Evolutionary conservation across 2,329 filamentous ascomycete species (phyloP).

Genomic region (Endocalyx cinctus): DNA sequence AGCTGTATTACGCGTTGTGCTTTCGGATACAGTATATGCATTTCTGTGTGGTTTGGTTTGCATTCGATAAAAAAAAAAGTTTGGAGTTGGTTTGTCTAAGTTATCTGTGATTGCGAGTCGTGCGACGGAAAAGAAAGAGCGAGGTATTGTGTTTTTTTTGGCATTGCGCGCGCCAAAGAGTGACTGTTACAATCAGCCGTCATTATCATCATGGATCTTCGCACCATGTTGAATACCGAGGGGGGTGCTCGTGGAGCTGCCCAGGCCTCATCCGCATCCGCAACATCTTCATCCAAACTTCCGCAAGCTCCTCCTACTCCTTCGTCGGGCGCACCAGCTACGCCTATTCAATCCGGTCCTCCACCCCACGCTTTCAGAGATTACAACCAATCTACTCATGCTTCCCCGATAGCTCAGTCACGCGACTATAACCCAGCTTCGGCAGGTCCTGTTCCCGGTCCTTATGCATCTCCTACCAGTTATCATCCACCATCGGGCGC

Average conservation of each 20-base stretch:
- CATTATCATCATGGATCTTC: conserved; percentile 24
- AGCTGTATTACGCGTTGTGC: too few species aligned
- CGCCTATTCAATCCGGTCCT: conserved; percentile 34
- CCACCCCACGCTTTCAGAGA: conserved; percentile 47
- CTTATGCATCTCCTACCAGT: conserved; percentile 36
- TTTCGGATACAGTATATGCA: too few species aligned
- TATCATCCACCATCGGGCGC: conserved; percentile 34
- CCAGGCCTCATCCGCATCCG: too few species aligned
- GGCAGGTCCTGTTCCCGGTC: conserved; percentile 21
- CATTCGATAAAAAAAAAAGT: too few species aligned
- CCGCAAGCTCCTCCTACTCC: conserved; percentile 19
- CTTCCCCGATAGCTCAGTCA: conserved; percentile 42
- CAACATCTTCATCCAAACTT: conserved; percentile 19
- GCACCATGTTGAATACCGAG: conserved; percentile 48
- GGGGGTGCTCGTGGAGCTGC: too few species aligned
- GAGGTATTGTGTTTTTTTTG: too few species aligned
- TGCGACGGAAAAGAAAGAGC: too few species aligned
- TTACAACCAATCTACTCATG: conserved; percentile 42
- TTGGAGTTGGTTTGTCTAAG: too few species aligned
- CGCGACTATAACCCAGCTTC: conserved; percentile 38
- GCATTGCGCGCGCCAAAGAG: too few species aligned
- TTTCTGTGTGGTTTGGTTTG: too few species aligned
- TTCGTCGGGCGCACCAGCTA: conserved; percentile 26
- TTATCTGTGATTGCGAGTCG: too few species aligned
- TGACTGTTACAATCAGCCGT: too few species aligned